Percentiles rank a stretch among this genome's conserved stretches.
phyloP scores from a whole-genome alignment of 768 basidiomycete genomes.

The Pleurotus eryngii region DNA sequence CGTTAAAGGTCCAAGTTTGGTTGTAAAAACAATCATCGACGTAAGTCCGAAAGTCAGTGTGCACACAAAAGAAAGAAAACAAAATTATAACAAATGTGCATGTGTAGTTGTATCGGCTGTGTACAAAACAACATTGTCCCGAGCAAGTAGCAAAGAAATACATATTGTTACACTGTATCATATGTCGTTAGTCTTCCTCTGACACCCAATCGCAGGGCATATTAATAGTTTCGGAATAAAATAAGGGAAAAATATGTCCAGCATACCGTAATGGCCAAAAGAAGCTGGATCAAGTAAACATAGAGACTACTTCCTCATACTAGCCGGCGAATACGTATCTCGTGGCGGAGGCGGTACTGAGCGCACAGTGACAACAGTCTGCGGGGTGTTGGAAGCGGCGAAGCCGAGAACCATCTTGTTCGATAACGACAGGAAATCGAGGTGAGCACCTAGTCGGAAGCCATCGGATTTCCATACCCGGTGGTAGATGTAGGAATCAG shows the following conservation, averaged over 20 bases:
- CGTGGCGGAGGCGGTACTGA: not conserved
- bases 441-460: conserved; percentile 56
- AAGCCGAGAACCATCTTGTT: conserved; percentile 50
- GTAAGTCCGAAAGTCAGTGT: not conserved
- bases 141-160: not conserved
- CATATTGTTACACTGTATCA: not conserved
- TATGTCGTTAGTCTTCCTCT: not conserved
- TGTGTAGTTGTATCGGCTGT: not conserved
- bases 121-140: not conserved
- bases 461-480: conserved; percentile 63
- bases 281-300: not conserved
- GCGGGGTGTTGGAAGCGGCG: not conserved
- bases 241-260: not conserved
- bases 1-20: conserved; percentile 47
- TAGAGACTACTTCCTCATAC: not conserved
- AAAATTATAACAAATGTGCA: not conserved
- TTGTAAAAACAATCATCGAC: not conserved
- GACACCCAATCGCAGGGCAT: not conserved
- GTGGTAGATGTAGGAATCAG: conserved; percentile 56
- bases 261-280: not conserved
- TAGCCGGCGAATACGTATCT: not conserved
- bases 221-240: not conserved
- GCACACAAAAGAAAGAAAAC: not conserved
- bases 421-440: conserved; percentile 52
- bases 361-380: conserved; percentile 1